A percentile compares a stretch with the other conserved stretches of the same genome.
phyloP scores from a whole-genome alignment of 192 early-diverging fungal species.

The Coemansia asiatica region DNA sequence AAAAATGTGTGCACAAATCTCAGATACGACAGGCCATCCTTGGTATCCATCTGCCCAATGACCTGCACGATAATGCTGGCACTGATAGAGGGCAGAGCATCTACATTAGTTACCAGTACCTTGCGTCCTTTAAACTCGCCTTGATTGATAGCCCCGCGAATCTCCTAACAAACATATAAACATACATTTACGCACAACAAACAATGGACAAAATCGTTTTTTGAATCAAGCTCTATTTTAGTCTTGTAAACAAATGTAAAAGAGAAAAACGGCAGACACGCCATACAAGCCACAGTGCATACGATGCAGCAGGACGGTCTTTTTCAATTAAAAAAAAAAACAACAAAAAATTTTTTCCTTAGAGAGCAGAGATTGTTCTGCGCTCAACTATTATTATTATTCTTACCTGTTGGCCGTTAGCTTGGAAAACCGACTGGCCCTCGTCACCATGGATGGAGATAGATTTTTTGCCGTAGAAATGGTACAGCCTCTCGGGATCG shows the following conservation, averaged over 20 bases:
- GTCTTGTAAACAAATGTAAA: not conserved
- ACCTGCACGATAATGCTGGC: constrained; percentile 89
- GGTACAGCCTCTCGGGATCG: constrained; percentile 75
- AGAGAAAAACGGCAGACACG: not conserved
- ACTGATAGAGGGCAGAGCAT: constrained; percentile 71
- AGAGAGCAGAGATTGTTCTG: not conserved
- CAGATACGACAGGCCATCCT: constrained; percentile 72
- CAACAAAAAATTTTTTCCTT: not conserved
- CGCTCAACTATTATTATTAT: not conserved
- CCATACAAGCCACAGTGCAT: constrained; percentile 4
- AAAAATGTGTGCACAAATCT: constrained; percentile 93
- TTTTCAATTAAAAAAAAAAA: not conserved
- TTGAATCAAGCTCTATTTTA: not conserved
- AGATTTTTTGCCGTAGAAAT: constrained; percentile 87
- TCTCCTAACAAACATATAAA: constrained; percentile 61
- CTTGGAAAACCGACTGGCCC: constrained; percentile 66
- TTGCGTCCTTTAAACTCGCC: constrained; percentile 83
- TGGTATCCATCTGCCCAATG: constrained; percentile 82
- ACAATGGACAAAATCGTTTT: not conserved
- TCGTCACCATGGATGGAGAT: constrained; percentile 80
- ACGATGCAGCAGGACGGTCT: not conserved
- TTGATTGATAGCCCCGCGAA: constrained; percentile 70
- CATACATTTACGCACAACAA: not conserved
- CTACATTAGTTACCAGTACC: constrained; percentile 85
- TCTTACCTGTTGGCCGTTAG: constrained; percentile 65